phyloP scores from a whole-genome alignment of 148 eudicot genomes.

The Vaccinium vitisidaea region DNA sequence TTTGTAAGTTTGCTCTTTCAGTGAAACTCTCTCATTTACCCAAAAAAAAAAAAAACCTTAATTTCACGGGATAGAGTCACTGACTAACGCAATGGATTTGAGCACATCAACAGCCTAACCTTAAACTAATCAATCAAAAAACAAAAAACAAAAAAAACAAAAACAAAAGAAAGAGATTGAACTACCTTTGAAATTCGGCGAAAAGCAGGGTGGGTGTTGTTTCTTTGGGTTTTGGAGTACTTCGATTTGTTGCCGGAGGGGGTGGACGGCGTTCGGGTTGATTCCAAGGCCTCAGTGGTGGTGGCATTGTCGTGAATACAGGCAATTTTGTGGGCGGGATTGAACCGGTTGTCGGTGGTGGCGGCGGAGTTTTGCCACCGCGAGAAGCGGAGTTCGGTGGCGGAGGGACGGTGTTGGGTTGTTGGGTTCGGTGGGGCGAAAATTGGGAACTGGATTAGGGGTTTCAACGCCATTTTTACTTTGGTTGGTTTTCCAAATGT shows the following conservation, averaged over 20 bases:
- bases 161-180: neutral
- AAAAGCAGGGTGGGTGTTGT: constrained; percentile 55
- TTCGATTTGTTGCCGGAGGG: constrained; percentile 73
- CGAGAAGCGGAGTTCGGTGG: constrained; percentile 72
- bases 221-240: constrained; percentile 45
- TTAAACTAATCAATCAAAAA: too few relatives aligned
- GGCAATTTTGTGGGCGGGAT: constrained; percentile 55
- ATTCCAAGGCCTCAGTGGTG: constrained; percentile 31
- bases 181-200: constrained; percentile 26
- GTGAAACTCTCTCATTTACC: neutral
- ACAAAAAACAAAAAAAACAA: too few relatives aligned
- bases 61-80: too few relatives aligned
- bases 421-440: constrained; percentile 49
- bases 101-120: too few relatives aligned
- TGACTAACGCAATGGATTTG: too few relatives aligned
- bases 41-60: too few relatives aligned
- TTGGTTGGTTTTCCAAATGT: neutral
- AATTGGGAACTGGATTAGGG: constrained; percentile 46
- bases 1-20: neutral
- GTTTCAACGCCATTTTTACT: constrained; percentile 42
- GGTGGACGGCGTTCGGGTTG: constrained; percentile 65
- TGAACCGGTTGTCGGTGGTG: constrained; percentile 76
- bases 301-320: constrained; percentile 26
- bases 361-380: constrained; percentile 55
- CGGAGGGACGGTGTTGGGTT: constrained; percentile 29